A percentile compares a stretch with the other conserved stretches of the same genome.
Evolutionary conservation across 805 yeast species (phyloP).

Genomic region (Torulaspora microellipsoides): DNA sequence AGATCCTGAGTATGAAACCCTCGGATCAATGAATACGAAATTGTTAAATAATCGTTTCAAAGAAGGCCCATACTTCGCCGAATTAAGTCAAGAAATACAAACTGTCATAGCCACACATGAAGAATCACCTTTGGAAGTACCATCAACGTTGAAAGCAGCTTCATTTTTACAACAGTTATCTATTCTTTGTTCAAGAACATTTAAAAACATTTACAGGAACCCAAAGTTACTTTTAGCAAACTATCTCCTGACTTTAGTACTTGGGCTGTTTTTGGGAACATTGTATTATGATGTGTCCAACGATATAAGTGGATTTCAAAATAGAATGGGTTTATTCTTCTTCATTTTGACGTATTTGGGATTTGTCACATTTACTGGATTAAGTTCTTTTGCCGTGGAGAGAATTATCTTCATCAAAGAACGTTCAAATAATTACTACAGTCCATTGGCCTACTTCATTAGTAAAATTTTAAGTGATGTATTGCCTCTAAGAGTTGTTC

Average conservation of each 20-base stretch:
- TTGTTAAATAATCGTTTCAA: slow-evolving; percentile 31
- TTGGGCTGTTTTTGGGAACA: slow-evolving; percentile 82
- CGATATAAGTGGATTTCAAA: slow-evolving; percentile 95
- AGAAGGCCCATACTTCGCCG: slow-evolving; percentile 32
- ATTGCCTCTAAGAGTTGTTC: slow-evolving; percentile 86
- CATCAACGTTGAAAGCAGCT: slow-evolving; percentile 39
- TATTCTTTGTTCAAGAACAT: slow-evolving; percentile 80
- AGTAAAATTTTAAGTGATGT: slow-evolving; percentile 89
- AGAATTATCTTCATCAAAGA: slow-evolving; percentile 87
- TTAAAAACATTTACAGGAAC: slow-evolving; percentile 87
- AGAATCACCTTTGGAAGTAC: slow-evolving; percentile 11
- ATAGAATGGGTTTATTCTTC: slow-evolving; percentile 88
- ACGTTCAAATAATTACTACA: slow-evolving; percentile 90
- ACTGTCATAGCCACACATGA: slow-evolving; percentile 19
- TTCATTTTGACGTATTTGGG: slow-evolving; percentile 90
- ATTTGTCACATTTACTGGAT: slow-evolving; percentile 85
- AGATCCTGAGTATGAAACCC: slow-evolving; percentile 20
- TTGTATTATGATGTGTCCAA: slow-evolving; percentile 77
- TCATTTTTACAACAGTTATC: slow-evolving; percentile 57
- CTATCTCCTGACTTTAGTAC: slow-evolving; percentile 66
- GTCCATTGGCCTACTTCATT: slow-evolving; percentile 76
- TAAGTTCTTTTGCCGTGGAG: slow-evolving; percentile 84
- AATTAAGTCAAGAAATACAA: slow-evolving; percentile 33
- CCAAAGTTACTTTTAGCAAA: slow-evolving; percentile 86
- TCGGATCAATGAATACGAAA: slow-evolving; percentile 18